Conservation (phyloP, 148 eudicot species). For the Cornus florida region DNA sequence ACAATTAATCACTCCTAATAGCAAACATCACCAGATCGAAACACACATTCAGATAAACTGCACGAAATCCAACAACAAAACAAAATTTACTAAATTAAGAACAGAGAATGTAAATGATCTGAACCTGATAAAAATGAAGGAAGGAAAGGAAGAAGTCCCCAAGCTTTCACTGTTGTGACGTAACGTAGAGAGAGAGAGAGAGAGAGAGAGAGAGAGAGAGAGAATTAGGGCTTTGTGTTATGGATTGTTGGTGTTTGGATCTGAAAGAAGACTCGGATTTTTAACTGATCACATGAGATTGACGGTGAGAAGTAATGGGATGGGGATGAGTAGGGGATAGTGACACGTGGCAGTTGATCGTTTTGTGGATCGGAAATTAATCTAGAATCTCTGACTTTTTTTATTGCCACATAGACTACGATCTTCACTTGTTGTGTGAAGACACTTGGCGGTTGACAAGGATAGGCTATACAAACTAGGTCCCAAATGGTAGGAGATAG, state of each 20-base stretch:
- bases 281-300: constrained; percentile 3
- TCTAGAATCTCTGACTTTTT: constrained; percentile 12
- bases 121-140: constrained; percentile 2
- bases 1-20: background rate
- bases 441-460: too few relatives aligned
- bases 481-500: too few relatives aligned
- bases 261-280: constrained; percentile 9
- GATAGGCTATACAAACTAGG: too few relatives aligned
- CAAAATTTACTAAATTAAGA: background rate
- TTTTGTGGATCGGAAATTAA: background rate
- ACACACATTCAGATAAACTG: background rate
- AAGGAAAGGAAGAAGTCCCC: background rate
- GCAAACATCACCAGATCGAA: constrained; percentile 5
- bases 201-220: too few relatives aligned
- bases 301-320: constrained; percentile 4
- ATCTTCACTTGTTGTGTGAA: too few relatives aligned
- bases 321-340: constrained; percentile 11
- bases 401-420: too few relatives aligned
- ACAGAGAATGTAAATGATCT: background rate
- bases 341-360: constrained; percentile 16
- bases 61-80: background rate
- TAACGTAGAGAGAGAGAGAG: background rate
- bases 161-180: background rate
- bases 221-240: background rate
- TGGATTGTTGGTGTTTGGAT: background rate